Evolutionary conservation across 2,329 filamentous ascomycete genomes (phyloP).

Genomic region (Colletotrichum sp.): DNA sequence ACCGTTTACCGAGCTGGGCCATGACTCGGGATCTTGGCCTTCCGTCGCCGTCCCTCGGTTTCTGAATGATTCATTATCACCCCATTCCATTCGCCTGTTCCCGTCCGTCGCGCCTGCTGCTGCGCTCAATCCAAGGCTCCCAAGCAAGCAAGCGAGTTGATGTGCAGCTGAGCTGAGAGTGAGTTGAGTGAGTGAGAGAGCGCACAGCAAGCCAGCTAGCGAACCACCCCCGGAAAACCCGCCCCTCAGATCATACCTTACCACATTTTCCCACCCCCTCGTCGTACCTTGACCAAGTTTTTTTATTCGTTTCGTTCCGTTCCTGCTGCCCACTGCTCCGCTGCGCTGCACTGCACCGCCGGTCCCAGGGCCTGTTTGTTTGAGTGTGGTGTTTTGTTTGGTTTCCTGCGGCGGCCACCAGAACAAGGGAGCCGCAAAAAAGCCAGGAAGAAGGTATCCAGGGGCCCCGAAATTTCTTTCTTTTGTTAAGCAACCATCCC

Average conservation of each 20-base stretch:
- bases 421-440: background rate
- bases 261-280: background rate
- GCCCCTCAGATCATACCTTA: background rate
- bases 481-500: background rate
- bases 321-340: background rate
- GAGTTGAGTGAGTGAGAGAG: background rate
- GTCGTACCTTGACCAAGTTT: background rate
- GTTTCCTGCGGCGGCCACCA: background rate
- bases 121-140: background rate
- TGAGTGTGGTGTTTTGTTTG: background rate
- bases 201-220: background rate
- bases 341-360: background rate
- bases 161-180: background rate
- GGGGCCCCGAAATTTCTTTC: background rate
- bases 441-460: background rate
- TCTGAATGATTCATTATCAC: conserved; percentile 20
- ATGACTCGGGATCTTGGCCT: conserved; percentile 16
- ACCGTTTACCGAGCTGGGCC: background rate
- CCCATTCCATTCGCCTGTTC: conserved; percentile 12
- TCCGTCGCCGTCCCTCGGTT: background rate
- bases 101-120: background rate
- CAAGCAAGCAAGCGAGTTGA: background rate
- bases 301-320: background rate
- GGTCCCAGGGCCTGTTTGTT: background rate
- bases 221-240: background rate